These are phyloP conservation scores for Penicillium arizonense DNA, from an alignment of 495 filamentous ascomycete genomes.

Conservation along the genomic window DNA sequence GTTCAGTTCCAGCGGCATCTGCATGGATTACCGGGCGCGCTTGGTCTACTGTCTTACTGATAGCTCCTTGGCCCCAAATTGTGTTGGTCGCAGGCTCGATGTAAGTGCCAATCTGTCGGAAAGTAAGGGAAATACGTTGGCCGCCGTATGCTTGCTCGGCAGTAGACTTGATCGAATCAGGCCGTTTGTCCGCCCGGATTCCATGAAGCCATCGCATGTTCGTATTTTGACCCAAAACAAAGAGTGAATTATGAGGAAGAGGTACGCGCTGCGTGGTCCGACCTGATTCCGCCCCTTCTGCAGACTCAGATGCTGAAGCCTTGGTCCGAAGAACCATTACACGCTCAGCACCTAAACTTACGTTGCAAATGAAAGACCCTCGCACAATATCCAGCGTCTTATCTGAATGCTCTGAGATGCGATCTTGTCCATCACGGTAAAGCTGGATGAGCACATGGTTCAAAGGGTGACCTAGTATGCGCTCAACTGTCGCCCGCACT, in stretches of 20 bases:
- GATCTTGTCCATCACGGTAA: conserved; percentile 87
- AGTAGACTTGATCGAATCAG: conserved; percentile 56
- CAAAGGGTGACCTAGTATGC: conserved; percentile 71
- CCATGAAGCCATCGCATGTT: conserved; percentile 89
- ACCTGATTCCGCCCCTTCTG: conserved; percentile 19
- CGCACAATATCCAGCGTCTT: conserved; percentile 91
- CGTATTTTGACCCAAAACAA: conserved; percentile 74
- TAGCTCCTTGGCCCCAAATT: conserved; percentile 94
- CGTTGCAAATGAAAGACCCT: conserved; percentile 82
- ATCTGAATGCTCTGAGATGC: conserved; percentile 95
- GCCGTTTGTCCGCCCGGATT: conserved; percentile 82
- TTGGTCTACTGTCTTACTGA: conserved; percentile 54
- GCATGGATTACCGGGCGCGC: conserved; percentile 68
- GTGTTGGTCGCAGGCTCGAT: conserved; percentile 54
- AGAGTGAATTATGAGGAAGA: conserved; percentile 87
- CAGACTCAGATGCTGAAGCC: conserved; percentile 37
- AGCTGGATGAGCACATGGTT: conserved; percentile 94
- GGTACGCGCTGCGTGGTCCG: conserved; percentile 62
- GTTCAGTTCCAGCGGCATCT: conserved; percentile 60
- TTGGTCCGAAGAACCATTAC: conserved; percentile 91
- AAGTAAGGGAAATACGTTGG: conserved; percentile 88
- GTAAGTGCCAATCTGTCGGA: conserved; percentile 86
- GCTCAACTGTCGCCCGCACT: conserved; percentile 66
- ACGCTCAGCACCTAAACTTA: conserved; percentile 87
- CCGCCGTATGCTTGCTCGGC: conserved; percentile 72